phyloP scores from a whole-genome alignment of 169 alveolate species.

The Eimeria praecox region DNA sequence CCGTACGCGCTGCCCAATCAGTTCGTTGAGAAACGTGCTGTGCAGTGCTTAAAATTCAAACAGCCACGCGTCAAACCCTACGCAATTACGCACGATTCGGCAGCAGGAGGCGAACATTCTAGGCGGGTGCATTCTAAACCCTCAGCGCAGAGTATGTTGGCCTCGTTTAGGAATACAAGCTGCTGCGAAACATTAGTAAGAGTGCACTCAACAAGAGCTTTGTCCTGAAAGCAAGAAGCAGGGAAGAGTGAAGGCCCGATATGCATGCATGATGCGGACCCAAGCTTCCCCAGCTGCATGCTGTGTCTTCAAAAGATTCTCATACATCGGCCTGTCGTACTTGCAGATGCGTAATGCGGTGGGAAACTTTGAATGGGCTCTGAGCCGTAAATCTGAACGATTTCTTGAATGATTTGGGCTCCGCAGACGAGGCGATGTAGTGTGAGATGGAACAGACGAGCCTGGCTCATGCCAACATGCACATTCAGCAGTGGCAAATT shows the following conservation, averaged over 20 bases:
- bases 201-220: constrained; percentile 73
- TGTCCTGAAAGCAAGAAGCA: constrained; percentile 28
- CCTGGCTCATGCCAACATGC: constrained; percentile 1
- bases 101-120: constrained; percentile 36
- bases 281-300: background rate
- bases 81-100: constrained; percentile 34
- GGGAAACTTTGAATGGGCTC: constrained; percentile 70
- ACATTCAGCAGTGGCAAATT: background rate
- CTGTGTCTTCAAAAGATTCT: no score
- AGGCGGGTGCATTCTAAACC: constrained; percentile 77
- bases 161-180: constrained; percentile 70
- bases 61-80: background rate
- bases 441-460: constrained; percentile 80
- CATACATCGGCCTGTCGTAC: background rate
- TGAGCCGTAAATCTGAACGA: constrained; percentile 81
- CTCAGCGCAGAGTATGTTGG: constrained; percentile 73
- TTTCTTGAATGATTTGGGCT: constrained; percentile 77
- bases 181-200: constrained; percentile 76
- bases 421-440: constrained; percentile 74
- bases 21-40: background rate
- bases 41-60: no score
- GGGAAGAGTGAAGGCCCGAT: background rate
- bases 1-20: background rate
- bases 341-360: constrained; percentile 68
- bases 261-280: background rate